These are phyloP conservation scores for Hypoxylon trugodes DNA, from an alignment of 495 filamentous ascomycete species.

Conservation along the genomic window DNA sequence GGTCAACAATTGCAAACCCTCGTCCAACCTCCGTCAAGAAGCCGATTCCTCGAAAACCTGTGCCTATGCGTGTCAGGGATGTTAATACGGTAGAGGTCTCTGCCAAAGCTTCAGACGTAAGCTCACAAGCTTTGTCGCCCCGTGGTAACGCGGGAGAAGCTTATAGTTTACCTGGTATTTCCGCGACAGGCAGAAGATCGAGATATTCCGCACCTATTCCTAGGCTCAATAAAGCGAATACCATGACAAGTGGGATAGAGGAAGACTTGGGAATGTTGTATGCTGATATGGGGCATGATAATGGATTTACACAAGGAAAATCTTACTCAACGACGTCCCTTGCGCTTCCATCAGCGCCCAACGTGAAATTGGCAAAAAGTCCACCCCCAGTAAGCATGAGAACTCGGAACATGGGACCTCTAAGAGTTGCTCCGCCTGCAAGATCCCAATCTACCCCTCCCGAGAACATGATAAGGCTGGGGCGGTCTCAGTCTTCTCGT, in stretches of 20 bases:
- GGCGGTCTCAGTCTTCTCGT: slow-evolving; percentile 27
- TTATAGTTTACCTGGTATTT: neutral
- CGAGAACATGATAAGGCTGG: slow-evolving; percentile 29
- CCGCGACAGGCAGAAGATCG: neutral
- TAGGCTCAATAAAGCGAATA: slow-evolving; percentile 22
- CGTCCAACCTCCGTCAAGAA: slow-evolving; percentile 46
- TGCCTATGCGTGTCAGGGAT: slow-evolving; percentile 35
- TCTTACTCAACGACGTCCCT: slow-evolving; percentile 25
- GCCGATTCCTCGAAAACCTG: slow-evolving; percentile 47
- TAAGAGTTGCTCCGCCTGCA: slow-evolving; percentile 52
- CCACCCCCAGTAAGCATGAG: slow-evolving; percentile 49
- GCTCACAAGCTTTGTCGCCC: neutral
- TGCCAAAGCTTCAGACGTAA: neutral
- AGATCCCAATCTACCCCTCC: slow-evolving; percentile 50
- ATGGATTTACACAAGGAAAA: slow-evolving; percentile 13
- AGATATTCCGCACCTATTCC: slow-evolving; percentile 10
- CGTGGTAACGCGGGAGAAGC: neutral
- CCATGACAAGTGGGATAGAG: slow-evolving; percentile 30
- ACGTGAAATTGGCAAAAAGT: slow-evolving; percentile 37
- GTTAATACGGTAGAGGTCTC: neutral
- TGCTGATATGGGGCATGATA: neutral
- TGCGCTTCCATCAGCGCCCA: slow-evolving; percentile 39
- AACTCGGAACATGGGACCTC: slow-evolving; percentile 42
- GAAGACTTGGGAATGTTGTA: slow-evolving; percentile 15
- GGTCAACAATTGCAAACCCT: slow-evolving; percentile 40